phyloP scores from a whole-genome alignment of 2,329 filamentous ascomycete genomes.

The Trichoderma koningiopsis region DNA sequence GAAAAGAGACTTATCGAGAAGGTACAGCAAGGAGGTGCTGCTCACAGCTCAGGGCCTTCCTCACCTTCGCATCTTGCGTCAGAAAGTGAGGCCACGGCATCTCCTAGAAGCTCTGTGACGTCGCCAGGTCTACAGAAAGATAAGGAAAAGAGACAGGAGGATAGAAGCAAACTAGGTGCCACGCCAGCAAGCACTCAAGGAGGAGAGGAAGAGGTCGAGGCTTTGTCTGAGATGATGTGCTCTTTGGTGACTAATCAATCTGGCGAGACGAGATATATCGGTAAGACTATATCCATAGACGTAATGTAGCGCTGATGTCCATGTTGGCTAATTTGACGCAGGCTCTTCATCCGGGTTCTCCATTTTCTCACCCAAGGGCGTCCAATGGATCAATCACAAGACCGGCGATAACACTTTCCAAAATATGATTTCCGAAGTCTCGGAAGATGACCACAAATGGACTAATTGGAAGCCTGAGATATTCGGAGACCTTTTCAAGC shows the following conservation, averaged over 20 bases:
- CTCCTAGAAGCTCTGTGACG: conserved; percentile 56
- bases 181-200: conserved; percentile 47
- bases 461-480: conserved; percentile 98
- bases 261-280: conserved; percentile 94
- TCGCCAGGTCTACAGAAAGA: conserved; percentile 52
- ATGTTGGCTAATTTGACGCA: conserved; percentile 41
- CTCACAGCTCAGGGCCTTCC: conserved; percentile 50
- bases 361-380: conserved; percentile 97
- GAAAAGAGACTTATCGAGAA: conserved; percentile 73
- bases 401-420: conserved; percentile 96
- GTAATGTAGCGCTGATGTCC: not conserved
- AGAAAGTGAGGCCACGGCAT: conserved; percentile 45
- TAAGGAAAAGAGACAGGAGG: conserved; percentile 39
- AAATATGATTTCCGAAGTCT: conserved; percentile 89
- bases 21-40: conserved; percentile 53
- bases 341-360: conserved; percentile 97
- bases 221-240: conserved; percentile 97
- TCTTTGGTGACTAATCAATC: conserved; percentile 92
- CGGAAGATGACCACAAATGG: conserved; percentile 92
- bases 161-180: conserved; percentile 41
- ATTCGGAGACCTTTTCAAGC: conserved; percentile 87
- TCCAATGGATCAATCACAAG: conserved; percentile 97
- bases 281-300: conserved; percentile 50
- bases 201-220: conserved; percentile 74
- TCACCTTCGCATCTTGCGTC: conserved; percentile 54